Conservation (phyloP, 345 rosid species). For the Syzygium grande region DNA sequence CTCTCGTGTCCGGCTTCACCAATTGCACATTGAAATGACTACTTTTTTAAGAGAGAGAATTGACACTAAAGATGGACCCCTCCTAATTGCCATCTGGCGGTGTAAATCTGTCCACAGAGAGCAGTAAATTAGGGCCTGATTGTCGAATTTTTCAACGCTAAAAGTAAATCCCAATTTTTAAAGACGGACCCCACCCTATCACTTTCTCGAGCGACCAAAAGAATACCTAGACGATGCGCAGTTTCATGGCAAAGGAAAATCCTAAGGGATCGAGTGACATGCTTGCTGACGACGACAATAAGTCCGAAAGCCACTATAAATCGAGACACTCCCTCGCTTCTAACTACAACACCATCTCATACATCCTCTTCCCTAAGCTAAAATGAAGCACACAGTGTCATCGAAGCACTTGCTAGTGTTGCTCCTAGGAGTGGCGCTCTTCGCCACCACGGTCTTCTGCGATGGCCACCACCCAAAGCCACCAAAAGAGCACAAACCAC, state of each 20-base stretch:
- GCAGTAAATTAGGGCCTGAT: neutral
- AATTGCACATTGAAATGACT: neutral
- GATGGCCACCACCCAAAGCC: neutral
- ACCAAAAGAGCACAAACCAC: neutral
- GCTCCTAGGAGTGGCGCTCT: conserved; percentile 1
- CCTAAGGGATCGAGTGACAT: neutral
- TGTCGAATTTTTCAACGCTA: neutral
- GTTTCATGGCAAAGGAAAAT: neutral
- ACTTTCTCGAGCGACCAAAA: too few species aligned
- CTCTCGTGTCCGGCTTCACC: neutral
- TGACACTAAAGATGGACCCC: neutral
- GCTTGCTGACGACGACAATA: neutral
- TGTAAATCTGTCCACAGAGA: neutral
- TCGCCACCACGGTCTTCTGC: neutral
- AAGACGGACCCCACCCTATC: neutral
- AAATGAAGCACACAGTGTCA: neutral
- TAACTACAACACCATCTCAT: neutral
- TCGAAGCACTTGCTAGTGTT: neutral
- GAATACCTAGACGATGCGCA: neutral
- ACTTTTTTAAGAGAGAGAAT: neutral
- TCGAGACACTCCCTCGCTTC: neutral
- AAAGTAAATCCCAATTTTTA: neutral
- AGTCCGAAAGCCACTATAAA: neutral
- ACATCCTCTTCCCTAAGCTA: neutral
- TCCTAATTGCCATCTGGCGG: neutral